Conservation (phyloP, 306 rosid genomes). For the Vicia villosa region DNA sequence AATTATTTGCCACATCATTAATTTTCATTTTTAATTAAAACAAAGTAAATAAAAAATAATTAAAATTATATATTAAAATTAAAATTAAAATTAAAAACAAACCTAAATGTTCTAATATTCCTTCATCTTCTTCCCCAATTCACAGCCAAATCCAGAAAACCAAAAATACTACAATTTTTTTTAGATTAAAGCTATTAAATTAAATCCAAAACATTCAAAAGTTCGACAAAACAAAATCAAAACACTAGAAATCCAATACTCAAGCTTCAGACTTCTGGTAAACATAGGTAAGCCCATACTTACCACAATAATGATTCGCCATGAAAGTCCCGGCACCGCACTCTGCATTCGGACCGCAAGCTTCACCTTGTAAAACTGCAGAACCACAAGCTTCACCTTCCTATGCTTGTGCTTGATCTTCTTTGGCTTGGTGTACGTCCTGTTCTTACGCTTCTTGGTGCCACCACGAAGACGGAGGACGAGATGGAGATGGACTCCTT, state of each 20-base stretch:
- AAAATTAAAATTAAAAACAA: too few relatives aligned
- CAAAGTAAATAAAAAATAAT: too few relatives aligned
- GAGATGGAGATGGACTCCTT: conserved; percentile 24
- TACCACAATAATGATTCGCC: conserved; percentile 33
- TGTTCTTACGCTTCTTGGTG: conserved; percentile 30
- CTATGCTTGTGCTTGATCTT: conserved; percentile 32
- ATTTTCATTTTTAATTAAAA: too few relatives aligned
- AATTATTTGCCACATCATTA: too few relatives aligned
- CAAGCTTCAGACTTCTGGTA: conserved; percentile 23
- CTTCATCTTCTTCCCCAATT: too few relatives aligned
- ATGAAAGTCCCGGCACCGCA: conserved; percentile 33
- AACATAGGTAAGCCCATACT: conserved; percentile 31
- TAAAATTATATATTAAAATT: too few relatives aligned
- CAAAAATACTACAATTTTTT: too few relatives aligned
- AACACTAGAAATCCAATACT: neutral
- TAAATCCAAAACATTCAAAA: neutral
- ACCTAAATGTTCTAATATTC: too few relatives aligned
- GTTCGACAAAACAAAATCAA: neutral
- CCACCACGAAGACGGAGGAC: conserved; percentile 32
- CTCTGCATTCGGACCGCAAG: conserved; percentile 22
- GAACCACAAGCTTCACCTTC: conserved; percentile 27
- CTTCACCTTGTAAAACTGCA: conserved; percentile 29
- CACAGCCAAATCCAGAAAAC: too few relatives aligned
- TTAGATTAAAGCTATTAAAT: neutral
- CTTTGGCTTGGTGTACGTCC: conserved; percentile 30